A percentile compares a stretch with the other conserved stretches of the same genome.
Conservation (phyloP, 75 land plant species). For the Pinus albicaulis region DNA sequence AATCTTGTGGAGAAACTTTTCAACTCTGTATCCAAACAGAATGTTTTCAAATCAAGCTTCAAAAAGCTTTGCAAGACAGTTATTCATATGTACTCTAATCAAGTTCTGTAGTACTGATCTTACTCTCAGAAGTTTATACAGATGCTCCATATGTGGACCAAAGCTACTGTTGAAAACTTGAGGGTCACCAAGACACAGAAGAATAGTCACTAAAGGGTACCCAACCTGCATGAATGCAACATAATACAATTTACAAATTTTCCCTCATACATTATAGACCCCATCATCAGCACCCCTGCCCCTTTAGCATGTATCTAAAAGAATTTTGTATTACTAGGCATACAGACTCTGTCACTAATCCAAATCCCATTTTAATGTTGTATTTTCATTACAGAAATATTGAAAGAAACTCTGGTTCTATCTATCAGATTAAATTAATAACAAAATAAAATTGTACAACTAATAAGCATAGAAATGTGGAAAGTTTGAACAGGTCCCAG, state of each 20-base stretch:
- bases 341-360: too few species aligned
- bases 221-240: constrained; percentile 68
- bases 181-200: constrained; percentile 97
- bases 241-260: background rate
- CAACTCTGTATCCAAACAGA: background rate
- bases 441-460: background rate
- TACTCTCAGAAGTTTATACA: constrained; percentile 92
- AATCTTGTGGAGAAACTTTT: background rate
- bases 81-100: background rate
- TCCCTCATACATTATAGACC: background rate
- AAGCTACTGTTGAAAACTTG: constrained; percentile 68
- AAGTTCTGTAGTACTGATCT: constrained; percentile 12
- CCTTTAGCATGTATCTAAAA: background rate
- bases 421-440: background rate
- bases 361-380: background rate
- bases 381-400: background rate
- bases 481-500: background rate
- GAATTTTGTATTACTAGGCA: background rate
- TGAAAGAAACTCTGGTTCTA: background rate
- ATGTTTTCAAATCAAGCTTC: background rate
- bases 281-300: background rate
- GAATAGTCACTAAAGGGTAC: constrained; percentile 92
- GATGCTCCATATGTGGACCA: constrained; percentile 85
- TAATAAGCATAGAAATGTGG: background rate
- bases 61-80: background rate